phyloP scores from a whole-genome alignment of 176 grass and related monocot genomes.

The Ampelocalamus luodianensis region DNA sequence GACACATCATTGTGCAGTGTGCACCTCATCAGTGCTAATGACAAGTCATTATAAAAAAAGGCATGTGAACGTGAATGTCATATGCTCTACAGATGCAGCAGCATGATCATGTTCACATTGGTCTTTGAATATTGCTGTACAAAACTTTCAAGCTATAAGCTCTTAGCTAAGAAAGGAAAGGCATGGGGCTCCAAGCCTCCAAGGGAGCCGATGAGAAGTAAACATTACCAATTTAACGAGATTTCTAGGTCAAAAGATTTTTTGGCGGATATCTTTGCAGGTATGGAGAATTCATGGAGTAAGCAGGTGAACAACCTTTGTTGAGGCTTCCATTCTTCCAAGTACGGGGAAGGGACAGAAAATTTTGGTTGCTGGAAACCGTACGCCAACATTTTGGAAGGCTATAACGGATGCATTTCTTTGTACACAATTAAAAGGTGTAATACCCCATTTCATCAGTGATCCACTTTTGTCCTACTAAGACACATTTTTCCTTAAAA shows the following conservation, averaged over 20 bases:
- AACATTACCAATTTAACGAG: not conserved
- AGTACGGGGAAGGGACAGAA: not conserved
- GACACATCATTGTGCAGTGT: not conserved
- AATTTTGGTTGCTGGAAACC: not conserved
- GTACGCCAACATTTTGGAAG: too few relatives aligned
- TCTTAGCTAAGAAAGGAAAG: constrained; percentile 17
- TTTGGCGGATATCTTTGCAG: not conserved
- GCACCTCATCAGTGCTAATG: constrained; percentile 23
- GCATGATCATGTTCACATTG: not conserved
- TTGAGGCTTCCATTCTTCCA: constrained; percentile 1
- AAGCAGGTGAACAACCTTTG: constrained; percentile 24
- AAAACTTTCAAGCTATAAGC: constrained; percentile 18
- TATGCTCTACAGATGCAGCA: not conserved
- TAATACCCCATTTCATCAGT: too few relatives aligned
- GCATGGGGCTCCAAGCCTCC: not conserved
- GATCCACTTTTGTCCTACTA: too few relatives aligned
- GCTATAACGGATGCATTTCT: not conserved
- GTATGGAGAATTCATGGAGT: constrained; percentile 14
- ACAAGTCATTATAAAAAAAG: not conserved
- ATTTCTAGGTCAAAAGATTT: not conserved
- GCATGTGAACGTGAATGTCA: not conserved
- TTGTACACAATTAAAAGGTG: not conserved
- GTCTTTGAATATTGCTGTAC: not conserved
- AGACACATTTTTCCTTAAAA: too few relatives aligned
- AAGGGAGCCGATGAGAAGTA: not conserved